These are phyloP conservation scores for Colletotrichum lindemuthianum DNA, from an alignment of 2,329 filamentous ascomycete species.

Conservation along the genomic window DNA sequence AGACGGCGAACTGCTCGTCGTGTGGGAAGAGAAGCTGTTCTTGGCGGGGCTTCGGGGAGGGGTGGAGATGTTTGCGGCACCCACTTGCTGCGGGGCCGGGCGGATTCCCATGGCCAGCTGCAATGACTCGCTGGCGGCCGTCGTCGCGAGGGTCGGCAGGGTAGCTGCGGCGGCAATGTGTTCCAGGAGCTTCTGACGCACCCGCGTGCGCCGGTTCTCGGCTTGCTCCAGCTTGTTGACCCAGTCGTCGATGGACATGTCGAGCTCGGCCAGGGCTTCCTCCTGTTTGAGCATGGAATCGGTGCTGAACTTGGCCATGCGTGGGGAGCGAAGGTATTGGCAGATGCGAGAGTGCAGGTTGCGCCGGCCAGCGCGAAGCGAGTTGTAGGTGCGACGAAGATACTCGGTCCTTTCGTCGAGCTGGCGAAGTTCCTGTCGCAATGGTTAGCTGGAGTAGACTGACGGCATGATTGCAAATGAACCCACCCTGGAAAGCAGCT, in stretches of 20 bases:
- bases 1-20: constrained; percentile 54
- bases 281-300: constrained; percentile 83
- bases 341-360: constrained; percentile 82
- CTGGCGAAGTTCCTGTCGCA: constrained; percentile 71
- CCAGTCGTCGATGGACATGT: constrained; percentile 84
- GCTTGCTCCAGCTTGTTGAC: constrained; percentile 81
- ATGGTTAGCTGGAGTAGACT: constrained; percentile 13
- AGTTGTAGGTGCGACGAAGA: constrained; percentile 79
- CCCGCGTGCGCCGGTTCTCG: constrained; percentile 78
- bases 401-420: constrained; percentile 84
- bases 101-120: constrained; percentile 54
- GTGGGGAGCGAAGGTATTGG: constrained; percentile 77
- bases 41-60: constrained; percentile 70
- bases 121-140: constrained; percentile 51
- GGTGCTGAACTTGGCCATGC: constrained; percentile 76
- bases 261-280: constrained; percentile 80
- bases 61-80: constrained; percentile 59
- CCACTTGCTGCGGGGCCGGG: constrained; percentile 36
- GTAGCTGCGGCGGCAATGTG: constrained; percentile 79
- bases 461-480: neutral
- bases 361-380: constrained; percentile 77
- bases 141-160: constrained; percentile 49
- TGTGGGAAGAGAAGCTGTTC: constrained; percentile 45
- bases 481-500: constrained; percentile 70
- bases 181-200: constrained; percentile 83